These are phyloP conservation scores for Penicillium concentricum DNA, from an alignment of 2,329 filamentous ascomycete genomes.

Conservation along the genomic window DNA sequence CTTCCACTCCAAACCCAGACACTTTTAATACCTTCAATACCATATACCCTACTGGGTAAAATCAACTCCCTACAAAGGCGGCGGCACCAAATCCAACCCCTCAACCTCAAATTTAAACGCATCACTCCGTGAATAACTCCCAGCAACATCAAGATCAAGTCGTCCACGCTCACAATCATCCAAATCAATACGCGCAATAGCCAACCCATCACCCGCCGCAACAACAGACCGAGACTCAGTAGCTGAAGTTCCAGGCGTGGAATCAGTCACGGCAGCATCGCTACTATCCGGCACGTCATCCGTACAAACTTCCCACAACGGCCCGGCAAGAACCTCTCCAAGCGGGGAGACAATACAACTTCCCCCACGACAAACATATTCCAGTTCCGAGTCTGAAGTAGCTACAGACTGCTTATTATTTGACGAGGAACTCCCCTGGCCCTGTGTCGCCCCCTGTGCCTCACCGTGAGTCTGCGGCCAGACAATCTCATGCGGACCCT, in stretches of 20 bases:
- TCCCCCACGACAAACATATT: constrained; percentile 70
- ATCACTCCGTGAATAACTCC: constrained; percentile 77
- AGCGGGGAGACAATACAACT: constrained; percentile 77
- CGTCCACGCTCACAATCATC: constrained; percentile 81
- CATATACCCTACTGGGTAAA: neutral
- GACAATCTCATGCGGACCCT: constrained; percentile 1
- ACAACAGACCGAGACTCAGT: neutral
- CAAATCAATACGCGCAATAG: constrained; percentile 74
- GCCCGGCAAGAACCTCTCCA: constrained; percentile 73
- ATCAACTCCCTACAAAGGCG: constrained; percentile 41
- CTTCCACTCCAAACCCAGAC: neutral
- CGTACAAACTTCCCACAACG: constrained; percentile 68
- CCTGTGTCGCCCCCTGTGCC: neutral
- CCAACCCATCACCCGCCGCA: constrained; percentile 48
- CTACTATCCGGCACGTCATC: constrained; percentile 31
- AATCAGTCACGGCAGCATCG: constrained; percentile 4
- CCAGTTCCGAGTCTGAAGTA: constrained; percentile 20
- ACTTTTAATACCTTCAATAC: neutral
- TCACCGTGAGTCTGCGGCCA: neutral
- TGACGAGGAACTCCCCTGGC: neutral
- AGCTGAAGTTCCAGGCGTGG: constrained; percentile 38
- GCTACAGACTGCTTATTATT: neutral
- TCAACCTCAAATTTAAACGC: constrained; percentile 60
- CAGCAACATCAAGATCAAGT: constrained; percentile 78
- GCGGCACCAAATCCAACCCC: constrained; percentile 59